Evolutionary conservation across 176 grass and related monocot genomes (phyloP), one percentile per base, ranked within the genome.

Genomic region (Zoysia pacifica): DNA sequence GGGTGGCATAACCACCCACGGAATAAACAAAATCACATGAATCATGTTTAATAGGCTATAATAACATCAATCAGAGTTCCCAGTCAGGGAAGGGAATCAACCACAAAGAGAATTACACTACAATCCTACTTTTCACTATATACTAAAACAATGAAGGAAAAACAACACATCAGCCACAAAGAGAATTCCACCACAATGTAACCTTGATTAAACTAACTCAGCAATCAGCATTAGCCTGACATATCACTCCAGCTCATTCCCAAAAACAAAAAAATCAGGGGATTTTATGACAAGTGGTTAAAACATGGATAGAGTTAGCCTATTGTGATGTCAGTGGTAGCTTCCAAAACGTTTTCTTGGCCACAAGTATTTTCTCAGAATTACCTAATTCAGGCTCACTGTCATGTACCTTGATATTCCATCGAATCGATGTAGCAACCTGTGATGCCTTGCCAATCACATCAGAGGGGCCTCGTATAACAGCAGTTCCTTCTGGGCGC

Each of bases 331-430:
- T 86, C 88, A 83, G 72, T 47, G 81, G 81, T 73, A 88, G 84
- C 77, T 87, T 91, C 96, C 88, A 99, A 89, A 86, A 93, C 62
- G 82, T 91, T 89, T 99, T 93, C 9, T 71, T 95, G 10, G 88
- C 92, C 16, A 93, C 79, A 50, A 99, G 92, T 89, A 99, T 95
- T 89, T 99, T 94, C 69, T 89, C 86, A 1, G 36, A 58, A 15
- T 63, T 56, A 55, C 68, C 61, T 58, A 86, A 91, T 86, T 91
- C 88, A 62, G 92, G 90, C 60, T 99, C 96, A 42, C 73, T 62
- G 18, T 88, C 82, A 77, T 93, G 86, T 54, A 93, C 84, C 79
- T 91, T 19, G 47, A 68, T 71, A 14, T 56, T 90, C 96, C 96
- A 99, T 83, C 84, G 86, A 48, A 93, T 87, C 2, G 84, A 89